Evolutionary conservation across 139 green algal genomes (phyloP).

Genomic region (Chlamydomonas asymmetrica): DNA sequence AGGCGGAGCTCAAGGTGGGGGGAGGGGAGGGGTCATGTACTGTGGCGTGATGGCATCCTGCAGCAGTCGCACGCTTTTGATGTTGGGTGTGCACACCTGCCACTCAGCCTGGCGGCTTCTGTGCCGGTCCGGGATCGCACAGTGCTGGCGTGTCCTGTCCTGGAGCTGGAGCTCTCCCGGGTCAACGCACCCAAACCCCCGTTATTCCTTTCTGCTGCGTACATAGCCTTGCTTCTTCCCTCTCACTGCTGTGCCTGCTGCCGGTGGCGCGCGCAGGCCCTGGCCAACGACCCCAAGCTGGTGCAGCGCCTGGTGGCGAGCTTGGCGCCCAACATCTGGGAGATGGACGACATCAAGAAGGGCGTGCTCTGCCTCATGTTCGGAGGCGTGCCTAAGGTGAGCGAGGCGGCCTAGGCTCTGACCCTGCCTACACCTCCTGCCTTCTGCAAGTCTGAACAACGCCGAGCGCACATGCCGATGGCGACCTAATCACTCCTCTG

Average conservation of each 20-base stretch:
- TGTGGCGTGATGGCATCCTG: neutral
- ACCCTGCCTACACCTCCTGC: too few species aligned
- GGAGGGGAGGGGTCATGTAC: neutral
- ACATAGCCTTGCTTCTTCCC: too few species aligned
- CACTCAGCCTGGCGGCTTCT: too few species aligned
- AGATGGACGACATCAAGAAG: conserved; percentile 98
- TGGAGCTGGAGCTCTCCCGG: too few species aligned
- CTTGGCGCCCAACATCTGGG: conserved; percentile 94
- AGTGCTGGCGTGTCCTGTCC: neutral
- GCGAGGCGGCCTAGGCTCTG: neutral
- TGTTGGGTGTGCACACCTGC: too few species aligned
- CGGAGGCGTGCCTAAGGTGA: conserved; percentile 74
- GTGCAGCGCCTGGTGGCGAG: conserved; percentile 85
- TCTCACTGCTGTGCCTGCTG: too few species aligned
- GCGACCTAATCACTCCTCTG: too few species aligned
- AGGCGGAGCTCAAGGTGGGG: conserved; percentile 43
- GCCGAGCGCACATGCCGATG: conserved; percentile 62
- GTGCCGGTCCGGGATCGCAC: neutral
- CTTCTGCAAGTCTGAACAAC: conserved; percentile 45
- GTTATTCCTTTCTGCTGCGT: too few species aligned
- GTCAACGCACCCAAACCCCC: too few species aligned
- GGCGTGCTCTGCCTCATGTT: conserved; percentile 82
- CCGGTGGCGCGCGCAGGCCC: conserved; percentile 10
- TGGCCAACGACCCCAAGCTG: conserved; percentile 76
- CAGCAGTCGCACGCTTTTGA: too few species aligned